Evolutionary conservation across 148 eudicot genomes (phyloP).

Genomic region (Dianthus caryophyllus): DNA sequence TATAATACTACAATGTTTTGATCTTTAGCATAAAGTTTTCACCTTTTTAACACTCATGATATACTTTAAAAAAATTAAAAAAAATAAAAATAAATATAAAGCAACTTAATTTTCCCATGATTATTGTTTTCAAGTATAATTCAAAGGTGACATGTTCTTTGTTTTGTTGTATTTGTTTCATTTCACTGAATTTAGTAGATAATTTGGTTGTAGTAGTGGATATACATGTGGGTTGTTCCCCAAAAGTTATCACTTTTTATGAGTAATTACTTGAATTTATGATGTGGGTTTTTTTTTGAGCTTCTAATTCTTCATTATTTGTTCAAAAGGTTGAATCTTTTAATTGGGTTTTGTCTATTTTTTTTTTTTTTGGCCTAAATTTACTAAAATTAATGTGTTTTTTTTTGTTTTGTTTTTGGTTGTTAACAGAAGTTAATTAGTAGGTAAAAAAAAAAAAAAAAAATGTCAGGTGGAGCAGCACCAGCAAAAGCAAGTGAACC

Average conservation of each 20-base stretch:
- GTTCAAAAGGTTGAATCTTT: constrained; percentile 3
- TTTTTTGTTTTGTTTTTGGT: too few species aligned
- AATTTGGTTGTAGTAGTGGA: constrained; percentile 12
- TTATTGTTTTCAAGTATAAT: not conserved
- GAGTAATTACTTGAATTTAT: constrained; percentile 6
- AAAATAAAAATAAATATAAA: too few species aligned
- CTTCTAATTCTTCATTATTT: constrained; percentile 4
- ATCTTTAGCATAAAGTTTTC: not conserved
- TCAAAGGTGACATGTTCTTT: not conserved
- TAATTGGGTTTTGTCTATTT: constrained; percentile 24
- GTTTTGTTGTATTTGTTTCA: not conserved
- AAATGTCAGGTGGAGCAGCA: constrained; percentile 63
- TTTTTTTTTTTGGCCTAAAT: not conserved
- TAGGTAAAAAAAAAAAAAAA: too few species aligned
- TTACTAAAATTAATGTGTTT: too few species aligned
- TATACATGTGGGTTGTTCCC: constrained; percentile 30
- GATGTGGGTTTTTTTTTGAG: constrained; percentile 3
- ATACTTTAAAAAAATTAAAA: not conserved
- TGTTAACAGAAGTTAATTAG: too few species aligned
- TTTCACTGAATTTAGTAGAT: not conserved
- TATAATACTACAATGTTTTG: not conserved
- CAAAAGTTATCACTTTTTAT: not conserved
- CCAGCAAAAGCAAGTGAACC: constrained; percentile 62
- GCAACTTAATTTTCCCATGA: not conserved
- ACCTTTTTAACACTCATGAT: constrained; percentile 5